phyloP scores from a whole-genome alignment of 108 stramenopile genomes.

The Nitzschia inconspicua region DNA sequence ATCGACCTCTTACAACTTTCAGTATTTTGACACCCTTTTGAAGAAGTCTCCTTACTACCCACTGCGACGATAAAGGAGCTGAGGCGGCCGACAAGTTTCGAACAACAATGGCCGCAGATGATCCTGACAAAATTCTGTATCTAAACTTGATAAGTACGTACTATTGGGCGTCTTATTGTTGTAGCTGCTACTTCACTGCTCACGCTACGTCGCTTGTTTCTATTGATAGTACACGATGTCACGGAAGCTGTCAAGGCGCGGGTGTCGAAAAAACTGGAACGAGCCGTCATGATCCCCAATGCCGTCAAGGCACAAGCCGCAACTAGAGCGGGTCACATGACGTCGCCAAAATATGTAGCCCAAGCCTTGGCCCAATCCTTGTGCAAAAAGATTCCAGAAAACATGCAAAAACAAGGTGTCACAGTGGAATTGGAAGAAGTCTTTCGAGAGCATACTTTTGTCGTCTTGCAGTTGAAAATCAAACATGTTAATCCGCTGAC shows the following conservation, averaged over 20 bases:
- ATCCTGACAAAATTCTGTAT: too few relatives aligned
- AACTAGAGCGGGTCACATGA: conserved; percentile 10
- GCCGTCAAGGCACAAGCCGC: conserved; percentile 22
- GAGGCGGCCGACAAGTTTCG: too few relatives aligned
- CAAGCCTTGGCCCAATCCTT: conserved; percentile 7
- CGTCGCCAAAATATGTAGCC: conserved; percentile 12
- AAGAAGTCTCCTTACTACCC: too few relatives aligned
- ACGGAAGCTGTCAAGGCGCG: conserved; percentile 22
- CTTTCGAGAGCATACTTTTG: conserved; percentile 32
- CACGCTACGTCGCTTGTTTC: neutral
- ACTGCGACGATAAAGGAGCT: too few relatives aligned
- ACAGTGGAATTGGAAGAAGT: conserved; percentile 13
- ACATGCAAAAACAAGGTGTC: conserved; percentile 30
- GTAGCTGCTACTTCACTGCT: neutral
- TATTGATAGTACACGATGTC: conserved; percentile 11
- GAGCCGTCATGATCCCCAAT: conserved; percentile 12
- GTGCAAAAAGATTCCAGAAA: conserved; percentile 10
- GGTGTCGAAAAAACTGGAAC: conserved; percentile 14
- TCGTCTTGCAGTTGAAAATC: conserved; percentile 24
- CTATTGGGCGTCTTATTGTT: neutral
- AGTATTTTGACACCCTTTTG: too few relatives aligned
- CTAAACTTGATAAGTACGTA: too few relatives aligned
- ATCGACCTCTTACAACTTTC: too few relatives aligned
- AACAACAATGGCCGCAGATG: too few relatives aligned
- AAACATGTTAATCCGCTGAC: conserved; percentile 19